Evolutionary conservation across 805 yeast genomes (phyloP).

Genomic region (Yarrowia sp.): DNA sequence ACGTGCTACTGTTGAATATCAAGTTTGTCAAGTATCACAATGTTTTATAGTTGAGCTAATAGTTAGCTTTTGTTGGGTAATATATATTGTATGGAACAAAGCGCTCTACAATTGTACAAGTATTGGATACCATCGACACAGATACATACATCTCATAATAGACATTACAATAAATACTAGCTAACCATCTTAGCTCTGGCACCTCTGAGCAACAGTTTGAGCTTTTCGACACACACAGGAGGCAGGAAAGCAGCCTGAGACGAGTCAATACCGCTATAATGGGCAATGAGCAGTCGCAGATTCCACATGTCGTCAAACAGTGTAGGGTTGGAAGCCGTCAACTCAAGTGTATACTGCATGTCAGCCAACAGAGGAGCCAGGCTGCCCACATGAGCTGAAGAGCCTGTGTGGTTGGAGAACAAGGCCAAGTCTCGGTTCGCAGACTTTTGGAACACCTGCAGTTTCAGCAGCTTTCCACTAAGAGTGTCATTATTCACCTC

Average conservation of each 20-base stretch:
- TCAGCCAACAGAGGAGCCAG: slow-evolving; percentile 55
- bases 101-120: too few relatives aligned
- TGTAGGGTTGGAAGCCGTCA: slow-evolving; percentile 54
- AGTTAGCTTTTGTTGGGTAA: too few relatives aligned
- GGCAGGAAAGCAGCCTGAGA: slow-evolving; percentile 46
- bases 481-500: slow-evolving; percentile 16
- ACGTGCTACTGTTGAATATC: too few relatives aligned
- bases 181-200: slow-evolving; percentile 26
- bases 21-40: too few relatives aligned
- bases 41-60: too few relatives aligned
- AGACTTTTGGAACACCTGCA: slow-evolving; percentile 29
- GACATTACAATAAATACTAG: slow-evolving; percentile 3
- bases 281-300: slow-evolving; percentile 65
- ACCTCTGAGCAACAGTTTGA: slow-evolving; percentile 29
- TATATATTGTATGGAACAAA: too few relatives aligned
- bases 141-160: too few relatives aligned
- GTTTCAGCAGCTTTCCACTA: slow-evolving; percentile 32
- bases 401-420: slow-evolving; percentile 6
- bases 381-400: not conserved
- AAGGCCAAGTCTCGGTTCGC: slow-evolving; percentile 38
- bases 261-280: slow-evolving; percentile 55
- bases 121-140: too few relatives aligned
- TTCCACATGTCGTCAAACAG: slow-evolving; percentile 67
- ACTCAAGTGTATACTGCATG: slow-evolving; percentile 59
- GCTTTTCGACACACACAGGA: slow-evolving; percentile 28